phyloP scores from a whole-genome alignment of 176 grass and related monocot species.

The Ensete glaucum region DNA sequence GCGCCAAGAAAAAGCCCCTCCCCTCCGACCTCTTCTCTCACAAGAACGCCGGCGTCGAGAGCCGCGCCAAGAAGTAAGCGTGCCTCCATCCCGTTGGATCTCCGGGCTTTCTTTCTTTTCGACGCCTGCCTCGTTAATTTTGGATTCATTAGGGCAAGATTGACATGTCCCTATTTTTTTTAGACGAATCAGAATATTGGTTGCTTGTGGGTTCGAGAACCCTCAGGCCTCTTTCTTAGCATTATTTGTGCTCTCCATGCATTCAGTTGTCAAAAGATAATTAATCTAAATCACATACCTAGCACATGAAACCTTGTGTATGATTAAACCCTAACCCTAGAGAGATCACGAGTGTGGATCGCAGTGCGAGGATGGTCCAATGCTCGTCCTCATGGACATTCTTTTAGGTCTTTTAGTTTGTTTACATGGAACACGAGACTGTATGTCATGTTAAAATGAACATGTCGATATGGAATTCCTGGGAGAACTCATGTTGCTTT shows the following conservation, averaged over 20 bases:
- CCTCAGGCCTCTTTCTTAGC: too few relatives aligned
- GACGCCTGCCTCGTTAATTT: background rate
- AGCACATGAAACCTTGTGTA: background rate
- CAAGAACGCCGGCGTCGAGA: conserved; percentile 75
- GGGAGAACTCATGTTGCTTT: background rate
- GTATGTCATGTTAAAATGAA: background rate
- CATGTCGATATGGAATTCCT: background rate
- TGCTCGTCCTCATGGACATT: too few relatives aligned
- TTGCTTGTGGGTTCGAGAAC: too few relatives aligned
- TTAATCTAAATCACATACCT: background rate
- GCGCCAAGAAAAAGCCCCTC: conserved; percentile 44
- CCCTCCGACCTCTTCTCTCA: conserved; percentile 44
- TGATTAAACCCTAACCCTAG: background rate
- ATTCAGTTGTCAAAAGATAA: too few relatives aligned
- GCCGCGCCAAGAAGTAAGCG: conserved; percentile 52
- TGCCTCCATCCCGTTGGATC: background rate
- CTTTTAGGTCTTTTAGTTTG: too few relatives aligned
- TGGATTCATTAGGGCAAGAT: background rate
- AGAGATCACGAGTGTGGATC: background rate
- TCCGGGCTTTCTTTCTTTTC: conserved; percentile 6
- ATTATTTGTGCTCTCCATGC: too few relatives aligned
- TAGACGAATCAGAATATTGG: too few relatives aligned
- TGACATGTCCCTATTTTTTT: background rate
- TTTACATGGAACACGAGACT: too few relatives aligned
- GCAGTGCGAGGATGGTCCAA: background rate